A percentile compares a stretch with the other conserved stretches of the same genome.
Conservation (phyloP, 1,284 basidiomycete genomes). For the Ustilago crameri region DNA sequence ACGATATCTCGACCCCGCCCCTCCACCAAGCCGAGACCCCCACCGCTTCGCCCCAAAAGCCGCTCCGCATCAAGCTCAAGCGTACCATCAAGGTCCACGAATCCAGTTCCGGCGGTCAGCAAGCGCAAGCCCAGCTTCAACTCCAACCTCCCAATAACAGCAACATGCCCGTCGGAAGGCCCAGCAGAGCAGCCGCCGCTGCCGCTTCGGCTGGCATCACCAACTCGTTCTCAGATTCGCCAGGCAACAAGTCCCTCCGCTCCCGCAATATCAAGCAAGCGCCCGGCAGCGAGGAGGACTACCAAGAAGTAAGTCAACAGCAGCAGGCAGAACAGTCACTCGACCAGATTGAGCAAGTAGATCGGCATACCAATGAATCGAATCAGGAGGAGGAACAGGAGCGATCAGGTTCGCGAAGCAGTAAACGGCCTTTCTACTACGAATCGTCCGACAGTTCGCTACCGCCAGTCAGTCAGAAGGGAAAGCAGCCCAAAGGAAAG, state of each 20-base stretch:
- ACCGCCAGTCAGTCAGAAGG: neutral
- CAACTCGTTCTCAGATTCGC: constrained; percentile 14
- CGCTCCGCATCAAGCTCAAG: constrained; percentile 24
- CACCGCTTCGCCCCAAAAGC: constrained; percentile 19
- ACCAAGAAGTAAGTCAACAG: constrained; percentile 17
- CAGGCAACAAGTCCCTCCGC: constrained; percentile 9
- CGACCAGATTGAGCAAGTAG: neutral
- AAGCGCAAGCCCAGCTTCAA: neutral
- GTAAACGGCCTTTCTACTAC: too few species aligned
- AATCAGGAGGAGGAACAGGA: neutral
- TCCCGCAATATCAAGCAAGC: constrained; percentile 24
- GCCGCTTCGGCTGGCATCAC: constrained; percentile 24
- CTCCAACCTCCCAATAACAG: neutral
- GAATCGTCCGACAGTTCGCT: too few species aligned
- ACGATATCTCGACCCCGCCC: constrained; percentile 19
- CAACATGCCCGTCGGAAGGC: constrained; percentile 18
- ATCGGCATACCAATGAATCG: neutral
- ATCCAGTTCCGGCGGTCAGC: constrained; percentile 16
- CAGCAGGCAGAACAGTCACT: neutral
- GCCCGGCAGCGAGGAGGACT: constrained; percentile 40
- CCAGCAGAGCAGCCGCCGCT: constrained; percentile 20
- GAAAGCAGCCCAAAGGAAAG: too few species aligned
- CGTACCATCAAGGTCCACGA: constrained; percentile 20
- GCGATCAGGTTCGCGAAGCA: neutral
- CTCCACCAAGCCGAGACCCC: constrained; percentile 6